These are phyloP conservation scores for Populus hybrid DNA, from an alignment of 441 rosid species.

Conservation along the genomic window DNA sequence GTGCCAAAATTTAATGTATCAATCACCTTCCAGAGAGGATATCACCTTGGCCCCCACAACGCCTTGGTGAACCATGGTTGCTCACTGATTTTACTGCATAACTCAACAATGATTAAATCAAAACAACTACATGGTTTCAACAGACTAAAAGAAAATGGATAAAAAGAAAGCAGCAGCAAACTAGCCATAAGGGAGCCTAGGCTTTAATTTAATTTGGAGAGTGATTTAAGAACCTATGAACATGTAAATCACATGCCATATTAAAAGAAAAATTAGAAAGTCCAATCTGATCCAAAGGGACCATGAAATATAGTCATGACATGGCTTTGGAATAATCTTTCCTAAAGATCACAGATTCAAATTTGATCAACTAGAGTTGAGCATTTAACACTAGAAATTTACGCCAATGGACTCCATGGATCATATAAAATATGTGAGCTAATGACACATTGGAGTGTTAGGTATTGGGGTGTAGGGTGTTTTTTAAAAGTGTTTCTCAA, in stretches of 20 bases:
- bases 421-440: background rate
- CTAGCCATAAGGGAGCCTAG: background rate
- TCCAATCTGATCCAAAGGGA: background rate
- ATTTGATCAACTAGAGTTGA: background rate
- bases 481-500: no score
- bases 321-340: background rate
- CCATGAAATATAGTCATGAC: background rate
- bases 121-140: background rate
- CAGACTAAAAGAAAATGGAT: background rate
- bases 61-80: conserved; percentile 78
- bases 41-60: conserved; percentile 97
- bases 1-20: background rate
- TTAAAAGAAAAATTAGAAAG: background rate
- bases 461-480: no score
- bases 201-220: background rate
- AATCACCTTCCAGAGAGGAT: conserved; percentile 92
- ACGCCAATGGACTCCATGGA: background rate
- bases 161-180: background rate
- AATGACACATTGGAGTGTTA: background rate
- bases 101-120: conserved; percentile 15
- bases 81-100: conserved; percentile 79
- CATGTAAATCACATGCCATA: background rate
- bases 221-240: background rate
- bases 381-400: background rate
- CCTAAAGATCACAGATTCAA: background rate